Evolutionary conservation across 1,284 basidiomycete species (phyloP).

Genomic region (Ceratobasidium papillatum): DNA sequence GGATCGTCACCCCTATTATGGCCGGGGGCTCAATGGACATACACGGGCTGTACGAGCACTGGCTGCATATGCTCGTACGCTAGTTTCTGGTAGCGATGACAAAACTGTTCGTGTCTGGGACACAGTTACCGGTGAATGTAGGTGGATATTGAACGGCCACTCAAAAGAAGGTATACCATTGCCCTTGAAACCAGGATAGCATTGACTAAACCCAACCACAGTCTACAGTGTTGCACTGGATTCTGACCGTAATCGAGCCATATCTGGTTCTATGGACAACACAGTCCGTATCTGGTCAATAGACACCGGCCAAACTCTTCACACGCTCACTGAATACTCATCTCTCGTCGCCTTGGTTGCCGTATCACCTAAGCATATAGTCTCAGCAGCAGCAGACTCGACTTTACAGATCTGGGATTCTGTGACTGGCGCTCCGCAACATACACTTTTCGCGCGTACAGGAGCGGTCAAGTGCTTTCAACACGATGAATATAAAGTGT

Average conservation of each 20-base stretch:
- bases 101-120: conserved; percentile 95
- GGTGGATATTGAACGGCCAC: conserved; percentile 84
- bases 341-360: conserved; percentile 88
- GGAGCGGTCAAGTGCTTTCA: conserved; percentile 98
- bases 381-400: conserved; percentile 93
- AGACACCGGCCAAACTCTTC: conserved; percentile 77
- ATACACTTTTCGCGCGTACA: conserved; percentile 85
- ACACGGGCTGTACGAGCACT: conserved; percentile 90
- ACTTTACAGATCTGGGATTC: conserved; percentile 94
- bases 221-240: conserved; percentile 93
- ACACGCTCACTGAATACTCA: conserved; percentile 86
- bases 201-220: conserved; percentile 51
- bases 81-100: conserved; percentile 96
- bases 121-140: conserved; percentile 82
- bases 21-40: conserved; percentile 84
- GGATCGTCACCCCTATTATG: conserved; percentile 90
- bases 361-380: conserved; percentile 83
- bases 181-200: neutral
- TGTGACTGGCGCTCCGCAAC: conserved; percentile 76
- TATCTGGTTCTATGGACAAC: conserved; percentile 96
- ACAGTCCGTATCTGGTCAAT: conserved; percentile 94
- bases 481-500: conserved; percentile 94
- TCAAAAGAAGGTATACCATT: conserved; percentile 80
- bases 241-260: conserved; percentile 83
- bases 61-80: conserved; percentile 84